A percentile compares a stretch with the other conserved stretches of the same genome.
Evolutionary conservation across 2,329 filamentous ascomycete genomes (phyloP).

Genomic region (Chaetomiaceae sp.): DNA sequence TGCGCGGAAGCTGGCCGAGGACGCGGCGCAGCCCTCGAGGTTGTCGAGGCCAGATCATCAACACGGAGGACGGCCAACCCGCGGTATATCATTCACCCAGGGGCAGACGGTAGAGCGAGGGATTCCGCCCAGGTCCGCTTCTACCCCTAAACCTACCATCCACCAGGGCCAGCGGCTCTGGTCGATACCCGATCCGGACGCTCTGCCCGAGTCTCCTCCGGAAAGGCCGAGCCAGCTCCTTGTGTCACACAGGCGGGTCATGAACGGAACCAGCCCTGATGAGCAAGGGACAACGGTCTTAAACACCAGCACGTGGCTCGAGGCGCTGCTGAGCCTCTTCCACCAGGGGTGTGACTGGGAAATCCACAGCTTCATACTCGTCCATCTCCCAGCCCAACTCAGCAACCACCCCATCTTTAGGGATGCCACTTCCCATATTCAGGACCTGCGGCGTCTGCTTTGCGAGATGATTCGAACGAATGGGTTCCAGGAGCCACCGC

Average conservation of each 20-base stretch:
- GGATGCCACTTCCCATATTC: constrained; percentile 68
- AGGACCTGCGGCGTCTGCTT: constrained; percentile 67
- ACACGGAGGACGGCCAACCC: constrained; percentile 38
- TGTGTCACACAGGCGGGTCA: constrained; percentile 37
- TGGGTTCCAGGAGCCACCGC: constrained; percentile 75
- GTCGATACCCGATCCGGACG: constrained; percentile 54
- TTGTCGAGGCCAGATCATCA: constrained; percentile 44
- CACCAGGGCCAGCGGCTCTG: constrained; percentile 50
- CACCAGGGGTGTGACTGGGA: constrained; percentile 81
- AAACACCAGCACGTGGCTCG: constrained; percentile 67
- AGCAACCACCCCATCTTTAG: constrained; percentile 85
- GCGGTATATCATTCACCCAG: constrained; percentile 52
- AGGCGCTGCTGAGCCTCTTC: constrained; percentile 68
- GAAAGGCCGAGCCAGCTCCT: constrained; percentile 48
- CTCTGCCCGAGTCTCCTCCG: constrained; percentile 47
- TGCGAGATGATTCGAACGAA: constrained; percentile 79
- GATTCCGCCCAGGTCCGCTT: constrained; percentile 39
- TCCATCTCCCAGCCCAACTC: constrained; percentile 80
- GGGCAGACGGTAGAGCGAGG: constrained; percentile 41
- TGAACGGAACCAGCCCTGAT: neutral
- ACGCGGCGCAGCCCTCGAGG: constrained; percentile 44
- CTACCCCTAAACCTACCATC: constrained; percentile 34
- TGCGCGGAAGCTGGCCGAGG: constrained; percentile 48
- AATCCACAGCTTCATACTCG: constrained; percentile 83
- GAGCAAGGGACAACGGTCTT: constrained; percentile 36